These are phyloP conservation scores for Murraya koenigii DNA, from an alignment of 345 rosid genomes.

Conservation along the genomic window DNA sequence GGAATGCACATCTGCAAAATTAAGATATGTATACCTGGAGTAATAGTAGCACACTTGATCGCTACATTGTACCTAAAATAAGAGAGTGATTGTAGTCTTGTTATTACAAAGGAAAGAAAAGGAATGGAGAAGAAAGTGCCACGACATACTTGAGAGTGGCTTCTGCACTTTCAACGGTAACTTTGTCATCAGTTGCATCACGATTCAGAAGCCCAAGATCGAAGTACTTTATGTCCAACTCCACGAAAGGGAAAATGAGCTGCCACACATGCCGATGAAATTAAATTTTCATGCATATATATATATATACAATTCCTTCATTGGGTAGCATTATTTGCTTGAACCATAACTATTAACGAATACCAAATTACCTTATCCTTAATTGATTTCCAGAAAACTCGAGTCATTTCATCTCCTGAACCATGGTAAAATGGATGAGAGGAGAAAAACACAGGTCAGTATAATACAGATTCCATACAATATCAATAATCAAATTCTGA, in stretches of 20 bases:
- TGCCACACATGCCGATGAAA: constrained; percentile 27
- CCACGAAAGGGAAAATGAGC: constrained; percentile 89
- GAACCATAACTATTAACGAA: not conserved
- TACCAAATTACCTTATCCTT: constrained; percentile 78
- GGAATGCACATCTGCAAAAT: not conserved
- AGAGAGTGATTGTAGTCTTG: not conserved
- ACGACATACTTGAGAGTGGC: constrained; percentile 66
- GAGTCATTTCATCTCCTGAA: constrained; percentile 98
- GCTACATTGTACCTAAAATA: constrained; percentile 88
- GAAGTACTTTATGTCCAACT: constrained; percentile 66
- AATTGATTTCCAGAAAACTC: constrained; percentile 88
- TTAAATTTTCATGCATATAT: not conserved
- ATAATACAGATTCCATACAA: not conserved
- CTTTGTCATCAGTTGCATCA: constrained; percentile 66
- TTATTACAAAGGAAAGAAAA: not conserved
- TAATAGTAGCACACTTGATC: constrained; percentile 95
- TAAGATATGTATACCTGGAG: constrained; percentile 70
- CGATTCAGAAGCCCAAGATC: constrained; percentile 67
- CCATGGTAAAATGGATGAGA: not conserved
- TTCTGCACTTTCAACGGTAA: constrained; percentile 63
- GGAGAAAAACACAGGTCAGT: not conserved
- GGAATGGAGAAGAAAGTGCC: not conserved
- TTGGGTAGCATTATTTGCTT: not conserved
- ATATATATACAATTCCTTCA: not conserved
- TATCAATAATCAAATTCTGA: not conserved